A percentile compares a stretch with the other conserved stretches of the same genome.
Evolutionary conservation across 1,284 basidiomycete species (phyloP).

Genomic region (Sparassis latifolia): DNA sequence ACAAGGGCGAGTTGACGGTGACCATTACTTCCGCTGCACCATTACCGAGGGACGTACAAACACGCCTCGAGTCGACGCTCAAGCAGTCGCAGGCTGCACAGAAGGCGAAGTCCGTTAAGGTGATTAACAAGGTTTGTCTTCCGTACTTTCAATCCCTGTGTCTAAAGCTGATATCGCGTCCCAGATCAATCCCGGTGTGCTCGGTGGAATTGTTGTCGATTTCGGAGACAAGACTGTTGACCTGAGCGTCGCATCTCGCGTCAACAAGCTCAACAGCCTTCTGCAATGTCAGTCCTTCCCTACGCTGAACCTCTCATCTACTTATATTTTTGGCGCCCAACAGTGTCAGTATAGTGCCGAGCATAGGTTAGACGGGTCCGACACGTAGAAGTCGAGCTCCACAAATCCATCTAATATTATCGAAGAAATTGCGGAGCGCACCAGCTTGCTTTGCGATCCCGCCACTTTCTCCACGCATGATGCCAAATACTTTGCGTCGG

Average conservation of each 20-base stretch:
- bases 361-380: neutral
- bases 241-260: constrained; percentile 86
- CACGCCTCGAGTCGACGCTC: constrained; percentile 75
- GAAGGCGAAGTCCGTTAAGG: constrained; percentile 79
- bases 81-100: constrained; percentile 82
- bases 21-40: constrained; percentile 85
- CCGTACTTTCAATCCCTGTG: neutral
- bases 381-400: neutral
- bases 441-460: too few relatives aligned
- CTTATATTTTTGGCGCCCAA: neutral
- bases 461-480: too few relatives aligned
- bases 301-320: neutral
- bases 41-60: constrained; percentile 67
- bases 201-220: constrained; percentile 92
- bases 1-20: constrained; percentile 93
- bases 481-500: too few relatives aligned
- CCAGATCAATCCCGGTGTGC: constrained; percentile 80
- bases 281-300: constrained; percentile 57
- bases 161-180: neutral
- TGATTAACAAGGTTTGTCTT: constrained; percentile 75
- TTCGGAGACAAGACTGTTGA: constrained; percentile 99
- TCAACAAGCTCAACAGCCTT: constrained; percentile 91
- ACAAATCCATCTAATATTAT: too few relatives aligned
- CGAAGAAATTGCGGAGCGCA: too few relatives aligned
- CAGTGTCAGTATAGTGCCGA: neutral